Evolutionary conservation across 805 yeast genomes (phyloP).

Genomic region (Ascoidea tarda): DNA sequence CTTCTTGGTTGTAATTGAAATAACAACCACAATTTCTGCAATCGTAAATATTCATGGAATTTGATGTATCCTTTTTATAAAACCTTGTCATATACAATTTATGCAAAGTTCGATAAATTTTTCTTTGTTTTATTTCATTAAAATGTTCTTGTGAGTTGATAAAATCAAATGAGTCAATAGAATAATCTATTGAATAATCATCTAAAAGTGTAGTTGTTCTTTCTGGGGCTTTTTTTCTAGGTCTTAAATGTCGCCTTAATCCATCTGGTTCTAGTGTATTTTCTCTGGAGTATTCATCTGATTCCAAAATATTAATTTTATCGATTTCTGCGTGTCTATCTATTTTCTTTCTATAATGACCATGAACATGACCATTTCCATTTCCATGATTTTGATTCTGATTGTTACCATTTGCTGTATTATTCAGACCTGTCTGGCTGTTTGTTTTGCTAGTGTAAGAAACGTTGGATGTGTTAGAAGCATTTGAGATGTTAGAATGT

Average conservation of each 20-base stretch:
- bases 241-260: conserved; percentile 1
- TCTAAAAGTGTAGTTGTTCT: conserved; percentile 5
- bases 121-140: conserved; percentile 21
- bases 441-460: no score
- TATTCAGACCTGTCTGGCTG: no score
- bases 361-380: no score
- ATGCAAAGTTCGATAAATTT: conserved; percentile 12
- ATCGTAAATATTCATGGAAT: conserved; percentile 11
- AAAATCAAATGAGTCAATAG: conserved; percentile 13
- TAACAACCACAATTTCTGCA: conserved; percentile 18
- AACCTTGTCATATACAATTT: conserved; percentile 10
- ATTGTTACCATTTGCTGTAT: no score
- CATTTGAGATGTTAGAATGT: no score
- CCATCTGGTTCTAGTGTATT: neutral
- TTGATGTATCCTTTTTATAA: conserved; percentile 8
- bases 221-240: conserved; percentile 1
- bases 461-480: no score
- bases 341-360: neutral
- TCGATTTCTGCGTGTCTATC: neutral
- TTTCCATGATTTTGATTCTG: no score
- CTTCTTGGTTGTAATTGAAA: conserved; percentile 8
- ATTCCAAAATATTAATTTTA: neutral
- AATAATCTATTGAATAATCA: conserved; percentile 6
- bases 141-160: conserved; percentile 3
- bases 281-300: neutral